Percentiles rank a stretch among this genome's conserved stretches.
phyloP scores from a whole-genome alignment of 306 rosid genomes.

The Neltuma alba region DNA sequence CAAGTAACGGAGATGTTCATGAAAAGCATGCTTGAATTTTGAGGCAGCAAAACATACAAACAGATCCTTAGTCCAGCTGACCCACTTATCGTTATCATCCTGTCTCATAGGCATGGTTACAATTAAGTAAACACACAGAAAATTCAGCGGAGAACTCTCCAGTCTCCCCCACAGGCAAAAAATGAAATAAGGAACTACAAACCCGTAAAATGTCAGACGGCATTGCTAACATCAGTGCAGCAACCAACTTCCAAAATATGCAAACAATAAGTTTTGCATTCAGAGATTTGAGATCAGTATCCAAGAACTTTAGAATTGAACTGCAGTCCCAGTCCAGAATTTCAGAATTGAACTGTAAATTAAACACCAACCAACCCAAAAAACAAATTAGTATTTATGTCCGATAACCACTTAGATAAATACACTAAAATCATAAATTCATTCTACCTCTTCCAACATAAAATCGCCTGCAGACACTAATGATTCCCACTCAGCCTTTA shows the following conservation, averaged over 20 bases:
- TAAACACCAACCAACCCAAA: conserved; percentile 28
- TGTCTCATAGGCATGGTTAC: conserved; percentile 48
- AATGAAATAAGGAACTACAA: conserved; percentile 39
- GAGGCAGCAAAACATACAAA: conserved; percentile 75
- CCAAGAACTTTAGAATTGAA: conserved; percentile 49
- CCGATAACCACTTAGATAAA: conserved; percentile 11
- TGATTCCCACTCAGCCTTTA: conserved; percentile 79
- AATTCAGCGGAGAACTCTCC: conserved; percentile 21
- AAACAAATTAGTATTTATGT: conserved; percentile 7
- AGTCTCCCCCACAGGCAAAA: background rate
- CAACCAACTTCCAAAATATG: conserved; percentile 76
- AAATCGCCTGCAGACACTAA: conserved; percentile 47
- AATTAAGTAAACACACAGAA: conserved; percentile 14
- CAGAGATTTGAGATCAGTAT: conserved; percentile 48
- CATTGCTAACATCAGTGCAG: conserved; percentile 45
- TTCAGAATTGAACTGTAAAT: conserved; percentile 65
- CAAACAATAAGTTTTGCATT: conserved; percentile 62
- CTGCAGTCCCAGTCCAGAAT: conserved; percentile 71
- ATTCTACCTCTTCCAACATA: conserved; percentile 62
- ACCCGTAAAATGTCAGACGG: conserved; percentile 63
- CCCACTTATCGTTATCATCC: conserved; percentile 69
- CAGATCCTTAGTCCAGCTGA: conserved; percentile 59
- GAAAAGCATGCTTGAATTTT: conserved; percentile 60
- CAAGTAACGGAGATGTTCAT: conserved; percentile 70
- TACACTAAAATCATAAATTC: conserved; percentile 8